These are phyloP conservation scores for Penicillium tannophilum DNA, from an alignment of 495 filamentous ascomycete species.

Conservation along the genomic window DNA sequence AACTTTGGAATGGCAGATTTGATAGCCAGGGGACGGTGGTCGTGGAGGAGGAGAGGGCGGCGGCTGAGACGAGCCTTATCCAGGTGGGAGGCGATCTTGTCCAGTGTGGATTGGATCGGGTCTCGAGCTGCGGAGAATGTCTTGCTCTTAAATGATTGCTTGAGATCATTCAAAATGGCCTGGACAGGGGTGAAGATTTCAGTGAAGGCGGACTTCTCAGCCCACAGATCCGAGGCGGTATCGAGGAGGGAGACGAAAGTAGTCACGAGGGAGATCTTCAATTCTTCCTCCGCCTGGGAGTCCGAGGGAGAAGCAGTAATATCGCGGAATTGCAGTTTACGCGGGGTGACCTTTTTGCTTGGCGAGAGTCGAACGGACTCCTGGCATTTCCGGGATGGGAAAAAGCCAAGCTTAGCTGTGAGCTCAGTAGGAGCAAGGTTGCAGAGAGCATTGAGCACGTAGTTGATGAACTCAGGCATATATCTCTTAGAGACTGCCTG, in stretches of 20 bases:
- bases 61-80: slow-evolving; percentile 60
- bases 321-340: slow-evolving; percentile 56
- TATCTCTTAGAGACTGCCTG: slow-evolving; percentile 80
- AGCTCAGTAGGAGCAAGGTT: slow-evolving; percentile 60
- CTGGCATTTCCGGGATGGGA: slow-evolving; percentile 63
- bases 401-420: slow-evolving; percentile 47
- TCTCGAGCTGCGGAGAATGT: slow-evolving; percentile 44
- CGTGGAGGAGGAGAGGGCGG: slow-evolving; percentile 81
- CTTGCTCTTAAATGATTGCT: slow-evolving; percentile 51
- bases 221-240: slow-evolving; percentile 63
- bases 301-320: slow-evolving; percentile 37
- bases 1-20: slow-evolving; percentile 91
- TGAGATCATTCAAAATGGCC: slow-evolving; percentile 57
- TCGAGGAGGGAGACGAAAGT: slow-evolving; percentile 60
- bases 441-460: slow-evolving; percentile 73
- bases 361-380: slow-evolving; percentile 52
- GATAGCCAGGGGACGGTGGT: slow-evolving; percentile 87
- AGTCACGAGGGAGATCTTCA: slow-evolving; percentile 61
- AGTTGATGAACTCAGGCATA: slow-evolving; percentile 85
- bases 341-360: slow-evolving; percentile 26
- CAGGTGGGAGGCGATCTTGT: slow-evolving; percentile 52
- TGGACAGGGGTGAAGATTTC: slow-evolving; percentile 69
- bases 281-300: slow-evolving; percentile 37
- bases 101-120: slow-evolving; percentile 38
- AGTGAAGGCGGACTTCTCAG: slow-evolving; percentile 65